phyloP scores from a whole-genome alignment of 1,284 basidiomycete genomes.

The Golubevia sp. region DNA sequence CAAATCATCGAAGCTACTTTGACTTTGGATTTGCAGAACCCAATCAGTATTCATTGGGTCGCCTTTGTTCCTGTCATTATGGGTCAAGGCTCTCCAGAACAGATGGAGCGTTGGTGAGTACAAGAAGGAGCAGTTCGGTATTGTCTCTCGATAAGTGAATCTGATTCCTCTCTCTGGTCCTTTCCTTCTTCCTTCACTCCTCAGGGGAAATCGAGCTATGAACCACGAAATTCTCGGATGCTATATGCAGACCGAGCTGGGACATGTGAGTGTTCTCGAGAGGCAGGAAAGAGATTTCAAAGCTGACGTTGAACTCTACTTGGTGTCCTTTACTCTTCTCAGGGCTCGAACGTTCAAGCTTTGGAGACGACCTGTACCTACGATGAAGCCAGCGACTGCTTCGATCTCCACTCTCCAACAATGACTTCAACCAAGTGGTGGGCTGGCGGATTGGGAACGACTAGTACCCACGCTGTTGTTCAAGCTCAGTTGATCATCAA shows the following conservation, averaged over 20 bases:
- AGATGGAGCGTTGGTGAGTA: slow-evolving; percentile 39
- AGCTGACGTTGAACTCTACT: too few species aligned
- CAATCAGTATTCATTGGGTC: slow-evolving; percentile 48
- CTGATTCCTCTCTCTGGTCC: too few species aligned
- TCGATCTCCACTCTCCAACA: slow-evolving; percentile 44
- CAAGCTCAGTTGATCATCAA: slow-evolving; percentile 50
- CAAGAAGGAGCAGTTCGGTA: too few species aligned
- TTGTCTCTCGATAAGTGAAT: too few species aligned
- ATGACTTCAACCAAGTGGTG: slow-evolving; percentile 54
- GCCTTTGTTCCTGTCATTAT: slow-evolving; percentile 55
- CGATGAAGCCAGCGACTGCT: slow-evolving; percentile 34
- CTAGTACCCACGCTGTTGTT: slow-evolving; percentile 48
- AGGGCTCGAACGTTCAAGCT: slow-evolving; percentile 43
- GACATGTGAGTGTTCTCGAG: slow-evolving; percentile 16
- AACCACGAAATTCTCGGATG: slow-evolving; percentile 49
- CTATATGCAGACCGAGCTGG: slow-evolving; percentile 54
- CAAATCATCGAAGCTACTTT: slow-evolving; percentile 45
- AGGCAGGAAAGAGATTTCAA: too few species aligned
- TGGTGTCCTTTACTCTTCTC: too few species aligned
- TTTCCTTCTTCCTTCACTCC: too few species aligned
- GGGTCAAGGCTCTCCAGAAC: slow-evolving; percentile 38
- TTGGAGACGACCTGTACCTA: slow-evolving; percentile 52
- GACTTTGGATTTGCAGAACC: slow-evolving; percentile 37
- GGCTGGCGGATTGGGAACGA: slow-evolving; percentile 46
- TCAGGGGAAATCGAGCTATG: slow-evolving; percentile 33